A percentile compares a stretch with the other conserved stretches of the same genome.
Conservation (phyloP, 1,284 basidiomycete genomes). For the Ganoderma multipileum region DNA sequence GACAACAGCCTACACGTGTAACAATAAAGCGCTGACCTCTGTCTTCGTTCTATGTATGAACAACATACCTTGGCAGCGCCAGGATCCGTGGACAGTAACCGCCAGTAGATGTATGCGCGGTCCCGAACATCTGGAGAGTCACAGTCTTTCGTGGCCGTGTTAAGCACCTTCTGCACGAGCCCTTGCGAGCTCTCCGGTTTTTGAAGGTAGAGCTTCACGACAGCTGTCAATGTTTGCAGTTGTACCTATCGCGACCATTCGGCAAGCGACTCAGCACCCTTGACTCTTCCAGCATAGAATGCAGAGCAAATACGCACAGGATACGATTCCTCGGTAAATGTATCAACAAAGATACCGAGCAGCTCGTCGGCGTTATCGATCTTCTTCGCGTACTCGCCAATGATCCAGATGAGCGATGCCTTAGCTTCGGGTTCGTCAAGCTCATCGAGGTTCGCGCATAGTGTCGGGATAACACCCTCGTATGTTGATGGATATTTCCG, state of each 20-base stretch:
- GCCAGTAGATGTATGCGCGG: conserved; percentile 96
- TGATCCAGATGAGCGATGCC: conserved; percentile 98
- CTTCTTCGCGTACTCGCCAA: conserved; percentile 97
- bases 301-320: conserved; percentile 58
- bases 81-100: conserved; percentile 91
- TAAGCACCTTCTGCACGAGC: conserved; percentile 89
- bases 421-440: conserved; percentile 99
- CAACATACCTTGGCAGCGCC: conserved; percentile 85
- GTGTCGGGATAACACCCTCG: conserved; percentile 94
- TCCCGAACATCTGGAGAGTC: conserved; percentile 98
- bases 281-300: conserved; percentile 4
- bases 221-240: conserved; percentile 93
- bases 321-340: conserved; percentile 94
- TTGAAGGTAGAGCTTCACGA: conserved; percentile 96
- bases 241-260: conserved; percentile 70
- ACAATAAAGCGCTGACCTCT: conserved; percentile 3
- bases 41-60: neutral
- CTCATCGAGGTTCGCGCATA: conserved; percentile 96
- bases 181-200: conserved; percentile 93
- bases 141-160: conserved; percentile 95
- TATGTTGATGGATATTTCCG: conserved; percentile 97
- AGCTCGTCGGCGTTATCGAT: conserved; percentile 97
- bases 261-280: conserved; percentile 7
- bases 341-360: conserved; percentile 88
- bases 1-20: conserved; percentile 76